Conservation (phyloP, 176 grass and related monocot genomes). For the Oryza meridionalis region DNA sequence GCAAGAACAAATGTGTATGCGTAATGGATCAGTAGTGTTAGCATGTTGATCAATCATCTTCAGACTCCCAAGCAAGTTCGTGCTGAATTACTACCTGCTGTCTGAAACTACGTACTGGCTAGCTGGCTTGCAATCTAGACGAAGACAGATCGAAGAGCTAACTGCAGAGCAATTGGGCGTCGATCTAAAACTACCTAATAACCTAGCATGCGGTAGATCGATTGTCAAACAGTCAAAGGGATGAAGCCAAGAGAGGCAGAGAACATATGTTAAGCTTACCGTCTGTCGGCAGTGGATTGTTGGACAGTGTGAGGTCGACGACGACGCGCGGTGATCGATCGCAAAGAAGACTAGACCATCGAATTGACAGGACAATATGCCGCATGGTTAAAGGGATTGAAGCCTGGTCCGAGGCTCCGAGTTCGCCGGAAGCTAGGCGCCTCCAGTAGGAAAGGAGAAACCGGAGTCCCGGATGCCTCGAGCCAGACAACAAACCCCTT, state of each 20-base stretch:
- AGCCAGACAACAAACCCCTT: slow-evolving; percentile 93
- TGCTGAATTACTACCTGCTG: neutral
- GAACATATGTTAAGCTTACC: neutral
- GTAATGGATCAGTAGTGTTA: neutral
- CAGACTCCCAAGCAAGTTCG: neutral
- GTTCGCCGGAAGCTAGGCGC: slow-evolving; percentile 30
- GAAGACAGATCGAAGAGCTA: neutral
- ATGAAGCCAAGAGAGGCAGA: neutral
- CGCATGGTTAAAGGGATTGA: slow-evolving; percentile 76
- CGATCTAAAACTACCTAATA: neutral
- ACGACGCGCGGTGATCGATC: neutral
- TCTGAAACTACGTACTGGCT: neutral
- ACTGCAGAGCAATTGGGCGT: neutral
- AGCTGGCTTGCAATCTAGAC: neutral
- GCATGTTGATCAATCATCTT: neutral
- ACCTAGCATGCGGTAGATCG: neutral
- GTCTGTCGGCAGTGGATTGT: neutral
- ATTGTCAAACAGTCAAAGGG: neutral
- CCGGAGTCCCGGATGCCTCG: slow-evolving; percentile 52
- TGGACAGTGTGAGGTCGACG: neutral
- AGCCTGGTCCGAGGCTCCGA: slow-evolving; percentile 58
- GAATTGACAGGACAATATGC: slow-evolving; percentile 14
- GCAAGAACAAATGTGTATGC: neutral
- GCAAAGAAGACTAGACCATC: neutral
- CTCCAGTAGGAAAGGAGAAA: neutral